Evolutionary conservation across 2,329 filamentous ascomycete genomes (phyloP), one percentile per base, ranked within the genome.

Genomic region (Ophiostoma sp.): DNA sequence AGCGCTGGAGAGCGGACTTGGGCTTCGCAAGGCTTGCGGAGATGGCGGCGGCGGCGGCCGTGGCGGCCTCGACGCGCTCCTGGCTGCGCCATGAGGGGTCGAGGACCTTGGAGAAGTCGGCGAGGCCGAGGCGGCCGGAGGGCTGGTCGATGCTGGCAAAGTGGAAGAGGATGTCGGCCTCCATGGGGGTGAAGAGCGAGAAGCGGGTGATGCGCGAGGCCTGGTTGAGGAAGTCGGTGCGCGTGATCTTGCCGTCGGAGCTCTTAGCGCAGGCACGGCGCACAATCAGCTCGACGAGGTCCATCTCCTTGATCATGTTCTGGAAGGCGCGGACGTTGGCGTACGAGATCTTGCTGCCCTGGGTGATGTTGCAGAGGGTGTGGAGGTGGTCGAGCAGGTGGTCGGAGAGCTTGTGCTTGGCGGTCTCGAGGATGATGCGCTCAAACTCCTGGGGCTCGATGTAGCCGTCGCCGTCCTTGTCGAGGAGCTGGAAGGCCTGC

Each of bases 231-330:
- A 99, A 99, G 75, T 98, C 95, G 60, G 92, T 86, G 66, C 93
- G 87, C 4, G 94, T 97, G 76, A 99, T 98, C 81, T 92, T 96
- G 76, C 93, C 92, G 77, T 99, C 95, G 11, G 81, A 74, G 77
- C 91, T 96, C 81, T 93, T 93, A 74, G 83, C 81, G 72, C 92
- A 91, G 49, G 95, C 95, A 75, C 92, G 92, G 73, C 92, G 88
- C 72, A 99, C 86, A 76, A 99, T 93, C 73, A 96, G 82, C 81
- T 99, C 95, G 65, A 98, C 92, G 75, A 98, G 85, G 75, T 99
- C 95, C 92, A 99, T 97, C 80, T 98, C 93, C 75, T 91, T 89
- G 74, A 99, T 94, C 79, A 99, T 89, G 78, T 99, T 99, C 82
- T 97, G 93, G 82, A 99, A 99, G 49, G 95, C 95, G 73, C 95